These are phyloP conservation scores for Endotrypanum monterogeii DNA, from an alignment of 208 protist genomes.

Conservation along the genomic window DNA sequence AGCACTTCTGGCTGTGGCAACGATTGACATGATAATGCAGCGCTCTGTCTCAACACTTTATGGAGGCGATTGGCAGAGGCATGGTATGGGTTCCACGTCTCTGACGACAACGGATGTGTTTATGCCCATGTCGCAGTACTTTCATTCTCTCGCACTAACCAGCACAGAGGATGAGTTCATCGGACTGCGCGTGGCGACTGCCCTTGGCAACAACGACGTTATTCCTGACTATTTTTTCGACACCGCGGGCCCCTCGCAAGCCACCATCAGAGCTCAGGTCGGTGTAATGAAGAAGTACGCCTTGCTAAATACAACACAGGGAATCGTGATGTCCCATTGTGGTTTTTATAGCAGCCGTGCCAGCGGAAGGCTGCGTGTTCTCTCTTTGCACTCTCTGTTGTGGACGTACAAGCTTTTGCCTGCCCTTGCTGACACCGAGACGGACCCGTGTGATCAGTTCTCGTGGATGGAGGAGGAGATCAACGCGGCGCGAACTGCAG, in stretches of 20 bases:
- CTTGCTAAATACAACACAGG: slow-evolving; percentile 33
- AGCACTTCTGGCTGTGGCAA: slow-evolving; percentile 43
- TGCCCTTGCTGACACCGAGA: slow-evolving; percentile 42
- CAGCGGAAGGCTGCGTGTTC: slow-evolving; percentile 32
- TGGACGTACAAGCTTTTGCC: slow-evolving; percentile 54
- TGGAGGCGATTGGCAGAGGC: slow-evolving; percentile 75
- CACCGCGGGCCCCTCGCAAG: slow-evolving; percentile 20
- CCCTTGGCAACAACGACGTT: slow-evolving; percentile 84
- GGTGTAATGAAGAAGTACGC: slow-evolving; percentile 26
- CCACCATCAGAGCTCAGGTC: slow-evolving; percentile 30
- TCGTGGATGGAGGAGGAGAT: slow-evolving; percentile 55
- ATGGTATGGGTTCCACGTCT: slow-evolving; percentile 39
- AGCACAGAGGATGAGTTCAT: not conserved
- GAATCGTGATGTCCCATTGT: slow-evolving; percentile 45
- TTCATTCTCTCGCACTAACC: slow-evolving; percentile 1
- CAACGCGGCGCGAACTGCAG: slow-evolving; percentile 28
- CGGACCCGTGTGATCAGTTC: slow-evolving; percentile 81
- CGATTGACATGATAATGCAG: slow-evolving; percentile 38
- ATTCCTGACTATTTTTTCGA: slow-evolving; percentile 74
- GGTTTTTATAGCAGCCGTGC: slow-evolving; percentile 57
- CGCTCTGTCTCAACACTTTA: slow-evolving; percentile 40
- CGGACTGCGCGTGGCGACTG: slow-evolving; percentile 9
- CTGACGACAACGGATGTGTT: slow-evolving; percentile 25
- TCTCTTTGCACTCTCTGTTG: slow-evolving; percentile 71
- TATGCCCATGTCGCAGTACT: slow-evolving; percentile 21